phyloP scores from a whole-genome alignment of 495 filamentous ascomycete species.

The Chaetomium fimeti region DNA sequence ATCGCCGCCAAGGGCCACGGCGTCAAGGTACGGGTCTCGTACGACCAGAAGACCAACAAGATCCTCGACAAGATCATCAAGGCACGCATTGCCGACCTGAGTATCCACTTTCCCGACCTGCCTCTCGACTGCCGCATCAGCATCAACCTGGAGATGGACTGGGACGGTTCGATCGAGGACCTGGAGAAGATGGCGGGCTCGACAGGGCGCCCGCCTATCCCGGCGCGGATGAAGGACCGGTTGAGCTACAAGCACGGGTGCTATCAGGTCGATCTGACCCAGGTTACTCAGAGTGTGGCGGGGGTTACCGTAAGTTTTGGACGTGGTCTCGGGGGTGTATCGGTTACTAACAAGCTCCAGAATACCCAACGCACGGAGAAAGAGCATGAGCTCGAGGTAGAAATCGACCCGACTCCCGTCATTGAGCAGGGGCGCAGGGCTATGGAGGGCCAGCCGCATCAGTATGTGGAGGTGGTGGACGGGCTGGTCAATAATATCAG shows the following conservation, averaged over 20 bases:
- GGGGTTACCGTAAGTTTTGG: slow-evolving; percentile 51
- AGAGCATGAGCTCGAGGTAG: slow-evolving; percentile 86
- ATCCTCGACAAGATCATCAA: slow-evolving; percentile 85
- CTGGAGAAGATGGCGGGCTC: slow-evolving; percentile 42
- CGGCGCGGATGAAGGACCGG: slow-evolving; percentile 78
- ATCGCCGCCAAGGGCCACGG: slow-evolving; percentile 55
- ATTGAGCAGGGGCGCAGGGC: slow-evolving; percentile 67
- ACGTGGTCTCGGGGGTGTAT: not conserved
- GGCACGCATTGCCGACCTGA: slow-evolving; percentile 75
- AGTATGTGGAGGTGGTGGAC: slow-evolving; percentile 72
- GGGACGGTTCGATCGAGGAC: slow-evolving; percentile 63
- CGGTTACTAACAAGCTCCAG: slow-evolving; percentile 18
- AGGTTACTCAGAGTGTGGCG: slow-evolving; percentile 57
- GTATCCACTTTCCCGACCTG: slow-evolving; percentile 69
- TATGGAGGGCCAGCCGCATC: slow-evolving; percentile 56
- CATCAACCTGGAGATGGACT: slow-evolving; percentile 86
- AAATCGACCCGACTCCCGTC: slow-evolving; percentile 66
- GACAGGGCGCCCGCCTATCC: slow-evolving; percentile 44
- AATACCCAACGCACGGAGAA: slow-evolving; percentile 56
- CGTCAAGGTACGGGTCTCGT: slow-evolving; percentile 72
- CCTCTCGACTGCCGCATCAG: slow-evolving; percentile 84
- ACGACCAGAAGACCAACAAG: slow-evolving; percentile 68
- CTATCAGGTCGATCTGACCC: slow-evolving; percentile 87
- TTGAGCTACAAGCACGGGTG: slow-evolving; percentile 80
- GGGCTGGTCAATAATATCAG: slow-evolving; percentile 84